phyloP scores from a whole-genome alignment of 2,329 filamentous ascomycete genomes.

The Hymenoscyphus fructigenus region DNA sequence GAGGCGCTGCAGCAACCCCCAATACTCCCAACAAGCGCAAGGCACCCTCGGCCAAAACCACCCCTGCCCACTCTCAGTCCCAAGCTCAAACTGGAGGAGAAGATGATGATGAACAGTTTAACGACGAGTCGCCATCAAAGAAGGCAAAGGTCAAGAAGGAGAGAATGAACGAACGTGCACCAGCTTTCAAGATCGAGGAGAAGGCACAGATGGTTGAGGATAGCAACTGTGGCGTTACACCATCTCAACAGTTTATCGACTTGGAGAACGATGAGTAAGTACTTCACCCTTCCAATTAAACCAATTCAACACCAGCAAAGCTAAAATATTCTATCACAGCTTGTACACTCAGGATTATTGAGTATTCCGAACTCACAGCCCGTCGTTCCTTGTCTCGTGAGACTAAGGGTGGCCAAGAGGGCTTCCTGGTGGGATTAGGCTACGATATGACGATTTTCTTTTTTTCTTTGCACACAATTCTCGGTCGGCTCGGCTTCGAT shows the following conservation, averaged over 20 bases:
- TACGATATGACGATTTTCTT: background rate
- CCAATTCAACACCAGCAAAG: background rate
- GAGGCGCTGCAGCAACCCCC: background rate
- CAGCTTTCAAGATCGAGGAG: conserved; percentile 24
- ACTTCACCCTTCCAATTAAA: background rate
- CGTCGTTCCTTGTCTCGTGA: background rate
- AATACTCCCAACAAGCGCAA: background rate
- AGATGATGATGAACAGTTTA: conserved; percentile 18
- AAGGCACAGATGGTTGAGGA: background rate
- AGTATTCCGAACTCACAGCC: background rate
- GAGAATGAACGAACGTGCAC: conserved; percentile 6
- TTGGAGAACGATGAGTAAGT: conserved; percentile 26
- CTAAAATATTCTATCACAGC: background rate
- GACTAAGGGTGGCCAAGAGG: background rate
- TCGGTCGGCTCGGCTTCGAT: background rate
- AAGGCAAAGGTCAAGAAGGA: conserved; percentile 20
- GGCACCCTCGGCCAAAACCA: background rate
- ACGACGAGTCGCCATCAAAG: conserved; percentile 15
- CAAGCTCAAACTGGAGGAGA: conserved; percentile 1
- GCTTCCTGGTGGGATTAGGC: background rate
- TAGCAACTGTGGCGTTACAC: background rate
- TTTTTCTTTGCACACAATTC: background rate
- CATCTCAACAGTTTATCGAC: conserved; percentile 9
- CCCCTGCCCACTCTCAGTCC: conserved; percentile 3
- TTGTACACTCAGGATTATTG: background rate